Evolutionary conservation across 345 rosid genomes (phyloP).

Genomic region (Eucalyptus rudis): DNA sequence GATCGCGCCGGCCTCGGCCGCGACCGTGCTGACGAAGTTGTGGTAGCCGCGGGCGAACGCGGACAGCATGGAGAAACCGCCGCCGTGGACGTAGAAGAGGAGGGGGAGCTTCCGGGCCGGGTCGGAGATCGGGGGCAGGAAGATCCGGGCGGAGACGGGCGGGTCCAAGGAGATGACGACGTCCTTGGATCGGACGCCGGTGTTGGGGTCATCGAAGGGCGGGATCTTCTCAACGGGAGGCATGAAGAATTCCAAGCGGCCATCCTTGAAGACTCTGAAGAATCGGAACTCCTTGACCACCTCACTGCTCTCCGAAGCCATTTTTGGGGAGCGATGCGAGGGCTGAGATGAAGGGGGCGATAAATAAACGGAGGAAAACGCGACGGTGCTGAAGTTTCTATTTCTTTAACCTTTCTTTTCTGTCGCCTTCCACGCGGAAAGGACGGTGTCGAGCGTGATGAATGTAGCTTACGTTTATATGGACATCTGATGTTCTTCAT

Average conservation of each 20-base stretch:
- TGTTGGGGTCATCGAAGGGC: constrained; percentile 1
- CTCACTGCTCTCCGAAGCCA: not conserved
- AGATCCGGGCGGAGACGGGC: constrained; percentile 19
- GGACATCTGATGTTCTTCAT: not conserved
- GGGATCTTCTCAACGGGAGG: constrained; percentile 6
- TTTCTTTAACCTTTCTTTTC: not conserved
- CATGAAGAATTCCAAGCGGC: constrained; percentile 1
- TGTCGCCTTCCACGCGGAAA: not conserved
- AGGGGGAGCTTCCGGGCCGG: constrained; percentile 11
- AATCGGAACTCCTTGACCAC: constrained; percentile 15
- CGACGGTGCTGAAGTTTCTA: not conserved
- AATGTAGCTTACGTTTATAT: not conserved
- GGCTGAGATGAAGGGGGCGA: not conserved
- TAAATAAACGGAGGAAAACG: not conserved
- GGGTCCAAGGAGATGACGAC: constrained; percentile 6
- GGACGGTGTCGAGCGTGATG: not conserved
- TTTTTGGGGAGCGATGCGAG: not conserved
- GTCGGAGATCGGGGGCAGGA: constrained; percentile 6
- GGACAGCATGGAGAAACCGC: constrained; percentile 9
- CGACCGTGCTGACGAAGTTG: not conserved
- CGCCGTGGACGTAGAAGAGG: constrained; percentile 12
- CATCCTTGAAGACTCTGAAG: constrained; percentile 18
- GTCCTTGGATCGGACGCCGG: constrained; percentile 18
- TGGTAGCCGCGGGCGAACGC: not conserved
- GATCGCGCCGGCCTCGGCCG: not conserved